Conservation (phyloP, 805 yeast genomes). For the Barnettozyma pratensis region DNA sequence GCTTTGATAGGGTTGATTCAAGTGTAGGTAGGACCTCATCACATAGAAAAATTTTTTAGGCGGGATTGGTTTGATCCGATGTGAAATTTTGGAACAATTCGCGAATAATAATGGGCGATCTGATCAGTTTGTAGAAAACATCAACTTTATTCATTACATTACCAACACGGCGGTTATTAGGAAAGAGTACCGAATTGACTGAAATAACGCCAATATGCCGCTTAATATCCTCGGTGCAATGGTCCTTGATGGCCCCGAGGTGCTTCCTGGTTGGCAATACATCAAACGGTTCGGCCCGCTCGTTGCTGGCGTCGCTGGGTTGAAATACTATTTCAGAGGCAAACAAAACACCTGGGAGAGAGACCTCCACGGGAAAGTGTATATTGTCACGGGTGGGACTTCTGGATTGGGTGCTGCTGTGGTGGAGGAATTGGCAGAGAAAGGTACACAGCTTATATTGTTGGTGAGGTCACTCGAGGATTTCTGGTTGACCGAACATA, state of each 20-base stretch:
- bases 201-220: conserved; percentile 53
- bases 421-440: conserved; percentile 63
- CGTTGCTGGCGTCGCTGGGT: conserved; percentile 36
- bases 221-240: conserved; percentile 71
- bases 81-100: no score
- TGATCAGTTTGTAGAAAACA: no score
- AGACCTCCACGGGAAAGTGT: conserved; percentile 86
- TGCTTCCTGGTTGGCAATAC: conserved; percentile 68
- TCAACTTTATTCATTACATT: no score
- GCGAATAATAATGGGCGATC: no score
- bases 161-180: neutral
- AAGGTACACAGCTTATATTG: conserved; percentile 85
- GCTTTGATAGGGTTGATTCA: neutral
- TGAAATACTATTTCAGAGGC: conserved; percentile 78
- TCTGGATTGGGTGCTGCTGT: conserved; percentile 82
- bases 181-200: neutral
- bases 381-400: conserved; percentile 86
- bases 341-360: conserved; percentile 85
- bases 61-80: no score
- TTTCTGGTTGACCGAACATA: conserved; percentile 74
- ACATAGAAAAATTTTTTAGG: neutral
- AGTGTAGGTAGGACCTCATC: neutral
- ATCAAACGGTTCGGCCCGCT: conserved; percentile 57
- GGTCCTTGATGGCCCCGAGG: conserved; percentile 64
- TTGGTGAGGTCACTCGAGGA: conserved; percentile 60